These are phyloP conservation scores for Erodium chrysanthum DNA, from an alignment of 441 rosid genomes.

Conservation along the genomic window DNA sequence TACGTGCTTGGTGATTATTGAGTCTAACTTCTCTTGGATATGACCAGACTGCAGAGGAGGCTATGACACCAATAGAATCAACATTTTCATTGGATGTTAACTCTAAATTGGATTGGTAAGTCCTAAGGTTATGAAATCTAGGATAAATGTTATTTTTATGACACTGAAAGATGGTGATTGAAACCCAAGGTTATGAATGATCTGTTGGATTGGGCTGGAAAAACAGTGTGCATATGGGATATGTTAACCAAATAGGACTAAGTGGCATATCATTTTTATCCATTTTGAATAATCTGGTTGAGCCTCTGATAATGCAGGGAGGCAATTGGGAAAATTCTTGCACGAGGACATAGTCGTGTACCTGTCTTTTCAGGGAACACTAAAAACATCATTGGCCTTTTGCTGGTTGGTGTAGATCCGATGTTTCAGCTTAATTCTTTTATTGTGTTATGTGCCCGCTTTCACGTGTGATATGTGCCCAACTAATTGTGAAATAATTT, in stretches of 20 bases:
- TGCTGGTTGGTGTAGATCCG: slow-evolving; percentile 45
- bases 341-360: slow-evolving; percentile 91
- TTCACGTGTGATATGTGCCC: neutral
- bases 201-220: too few relatives aligned
- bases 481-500: too few relatives aligned
- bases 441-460: neutral
- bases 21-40: neutral
- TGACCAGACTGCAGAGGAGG: slow-evolving; percentile 59
- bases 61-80: slow-evolving; percentile 73
- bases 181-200: too few relatives aligned
- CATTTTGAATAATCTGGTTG: neutral
- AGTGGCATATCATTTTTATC: too few relatives aligned
- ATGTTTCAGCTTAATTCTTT: slow-evolving; percentile 7
- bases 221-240: too few relatives aligned
- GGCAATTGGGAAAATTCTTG: slow-evolving; percentile 94
- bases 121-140: neutral
- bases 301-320: slow-evolving; percentile 48
- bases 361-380: slow-evolving; percentile 85
- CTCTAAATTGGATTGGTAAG: slow-evolving; percentile 88
- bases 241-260: too few relatives aligned
- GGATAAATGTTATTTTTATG: too few relatives aligned
- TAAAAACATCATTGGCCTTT: slow-evolving; percentile 80
- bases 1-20: too few relatives aligned
- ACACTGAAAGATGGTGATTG: too few relatives aligned
- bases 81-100: slow-evolving; percentile 86